Conservation (phyloP, 73 alveolate species). For the Paramecium primaurelia region DNA sequence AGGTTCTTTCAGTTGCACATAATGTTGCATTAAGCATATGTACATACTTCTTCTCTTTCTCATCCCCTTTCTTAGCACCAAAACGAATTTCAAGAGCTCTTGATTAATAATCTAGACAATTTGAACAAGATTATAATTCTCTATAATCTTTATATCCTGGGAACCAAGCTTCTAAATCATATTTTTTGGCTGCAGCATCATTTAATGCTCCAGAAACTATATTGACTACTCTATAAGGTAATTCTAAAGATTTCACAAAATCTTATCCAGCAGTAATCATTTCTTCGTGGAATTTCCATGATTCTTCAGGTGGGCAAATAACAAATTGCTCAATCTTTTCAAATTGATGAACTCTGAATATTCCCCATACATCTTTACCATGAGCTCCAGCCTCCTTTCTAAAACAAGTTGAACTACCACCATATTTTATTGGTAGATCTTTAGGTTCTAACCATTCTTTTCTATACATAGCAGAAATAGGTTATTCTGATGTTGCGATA, state of each 20-base stretch:
- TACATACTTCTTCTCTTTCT: slow-evolving; percentile 82
- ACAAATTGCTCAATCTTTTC: slow-evolving; percentile 98
- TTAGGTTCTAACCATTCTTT: slow-evolving; percentile 93
- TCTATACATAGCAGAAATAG: slow-evolving; percentile 95
- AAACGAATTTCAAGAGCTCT: slow-evolving; percentile 89
- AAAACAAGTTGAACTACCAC: slow-evolving; percentile 97
- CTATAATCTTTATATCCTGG: slow-evolving; percentile 95
- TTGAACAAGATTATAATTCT: slow-evolving; percentile 89
- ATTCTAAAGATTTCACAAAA: slow-evolving; percentile 85
- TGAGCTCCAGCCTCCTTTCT: slow-evolving; percentile 99
- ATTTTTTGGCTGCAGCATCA: slow-evolving; percentile 99
- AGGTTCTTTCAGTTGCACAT: slow-evolving; percentile 97
- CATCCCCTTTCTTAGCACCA: slow-evolving; percentile 81
- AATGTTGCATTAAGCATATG: slow-evolving; percentile 98
- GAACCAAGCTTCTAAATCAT: slow-evolving; percentile 99
- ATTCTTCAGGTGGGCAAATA: slow-evolving; percentile 93
- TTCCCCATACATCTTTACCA: slow-evolving; percentile 99
- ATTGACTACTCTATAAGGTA: slow-evolving; percentile 97
- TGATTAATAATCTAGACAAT: slow-evolving; percentile 98
- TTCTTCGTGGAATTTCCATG: slow-evolving; percentile 91
- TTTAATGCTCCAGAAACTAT: slow-evolving; percentile 98
- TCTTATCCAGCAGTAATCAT: slow-evolving; percentile 93
- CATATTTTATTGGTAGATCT: slow-evolving; percentile 91
- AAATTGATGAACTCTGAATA: slow-evolving; percentile 99
- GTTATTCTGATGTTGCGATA: slow-evolving; percentile 99